phyloP scores from a whole-genome alignment of 495 filamentous ascomycete species.

The Aspergillus sclerotioniger region DNA sequence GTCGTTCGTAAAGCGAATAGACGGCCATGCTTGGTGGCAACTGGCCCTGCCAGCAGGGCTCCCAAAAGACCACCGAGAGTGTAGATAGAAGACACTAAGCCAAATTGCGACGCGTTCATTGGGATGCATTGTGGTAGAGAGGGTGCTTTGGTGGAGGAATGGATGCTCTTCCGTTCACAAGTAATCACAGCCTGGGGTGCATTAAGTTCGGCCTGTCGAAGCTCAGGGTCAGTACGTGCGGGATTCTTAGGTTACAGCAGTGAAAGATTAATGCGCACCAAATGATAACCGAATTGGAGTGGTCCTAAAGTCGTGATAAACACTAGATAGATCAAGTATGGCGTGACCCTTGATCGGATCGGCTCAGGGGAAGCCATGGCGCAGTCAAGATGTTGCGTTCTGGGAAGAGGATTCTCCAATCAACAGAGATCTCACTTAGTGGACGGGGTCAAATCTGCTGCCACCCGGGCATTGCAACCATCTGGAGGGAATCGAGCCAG shows the following conservation, averaged over 20 bases:
- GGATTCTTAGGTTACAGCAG: not conserved
- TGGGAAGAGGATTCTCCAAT: not conserved
- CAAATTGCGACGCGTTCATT: slow-evolving; percentile 75
- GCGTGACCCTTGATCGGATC: slow-evolving; percentile 41
- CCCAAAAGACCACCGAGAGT: slow-evolving; percentile 86
- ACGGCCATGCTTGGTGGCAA: slow-evolving; percentile 71
- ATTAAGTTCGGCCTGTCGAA: slow-evolving; percentile 81
- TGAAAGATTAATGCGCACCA: slow-evolving; percentile 52
- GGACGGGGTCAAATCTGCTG: not conserved
- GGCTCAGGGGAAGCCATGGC: slow-evolving; percentile 25
- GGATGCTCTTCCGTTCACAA: slow-evolving; percentile 64
- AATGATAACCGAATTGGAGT: slow-evolving; percentile 89
- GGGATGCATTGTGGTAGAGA: slow-evolving; percentile 73
- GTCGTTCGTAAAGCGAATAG: slow-evolving; percentile 68
- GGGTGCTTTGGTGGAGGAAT: slow-evolving; percentile 29
- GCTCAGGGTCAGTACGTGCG: slow-evolving; percentile 13
- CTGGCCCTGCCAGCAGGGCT: slow-evolving; percentile 71
- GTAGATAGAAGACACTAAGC: slow-evolving; percentile 82
- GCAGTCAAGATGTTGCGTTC: not conserved
- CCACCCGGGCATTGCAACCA: not conserved
- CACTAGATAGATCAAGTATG: slow-evolving; percentile 64
- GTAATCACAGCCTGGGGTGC: slow-evolving; percentile 88
- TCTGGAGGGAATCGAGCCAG: not conserved
- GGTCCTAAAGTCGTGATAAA: slow-evolving; percentile 71
- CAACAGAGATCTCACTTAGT: not conserved